These are phyloP conservation scores for Spathaspora passalidarum DNA, from an alignment of 805 yeast species.

Conservation along the genomic window DNA sequence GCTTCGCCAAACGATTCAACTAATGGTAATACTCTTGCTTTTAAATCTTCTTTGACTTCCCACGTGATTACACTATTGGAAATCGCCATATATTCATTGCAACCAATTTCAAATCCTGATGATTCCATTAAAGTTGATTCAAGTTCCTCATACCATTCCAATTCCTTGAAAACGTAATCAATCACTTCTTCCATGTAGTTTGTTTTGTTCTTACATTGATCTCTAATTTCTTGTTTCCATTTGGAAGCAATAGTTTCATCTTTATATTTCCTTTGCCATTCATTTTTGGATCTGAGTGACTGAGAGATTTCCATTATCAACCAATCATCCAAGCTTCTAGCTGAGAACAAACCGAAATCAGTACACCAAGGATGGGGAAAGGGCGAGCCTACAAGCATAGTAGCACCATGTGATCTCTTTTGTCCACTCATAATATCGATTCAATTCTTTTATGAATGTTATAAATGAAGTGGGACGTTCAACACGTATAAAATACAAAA, in stretches of 20 bases:
- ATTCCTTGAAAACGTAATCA: slow-evolving; percentile 25
- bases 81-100: slow-evolving; percentile 19
- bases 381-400: slow-evolving; percentile 12
- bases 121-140: slow-evolving; percentile 5
- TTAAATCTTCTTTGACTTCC: slow-evolving; percentile 10
- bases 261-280: slow-evolving; percentile 18
- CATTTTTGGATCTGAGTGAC: slow-evolving; percentile 15
- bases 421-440: too few species aligned
- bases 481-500: too few species aligned
- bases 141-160: slow-evolving; percentile 23
- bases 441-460: too few species aligned
- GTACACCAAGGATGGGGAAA: slow-evolving; percentile 15
- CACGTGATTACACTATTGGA: slow-evolving; percentile 17
- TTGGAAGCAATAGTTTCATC: slow-evolving; percentile 13
- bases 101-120: slow-evolving; percentile 12
- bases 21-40: slow-evolving; percentile 12
- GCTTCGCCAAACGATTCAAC: slow-evolving; percentile 12
- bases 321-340: slow-evolving; percentile 15
- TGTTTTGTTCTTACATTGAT: slow-evolving; percentile 11
- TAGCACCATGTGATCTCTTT: too few species aligned
- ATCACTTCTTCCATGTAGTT: slow-evolving; percentile 16
- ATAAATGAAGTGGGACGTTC: too few species aligned
- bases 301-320: slow-evolving; percentile 14
- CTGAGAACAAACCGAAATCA: slow-evolving; percentile 11
- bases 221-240: slow-evolving; percentile 18